Evolutionary conservation across 768 basidiomycete genomes (phyloP).

Genomic region (Zangia roseola): DNA sequence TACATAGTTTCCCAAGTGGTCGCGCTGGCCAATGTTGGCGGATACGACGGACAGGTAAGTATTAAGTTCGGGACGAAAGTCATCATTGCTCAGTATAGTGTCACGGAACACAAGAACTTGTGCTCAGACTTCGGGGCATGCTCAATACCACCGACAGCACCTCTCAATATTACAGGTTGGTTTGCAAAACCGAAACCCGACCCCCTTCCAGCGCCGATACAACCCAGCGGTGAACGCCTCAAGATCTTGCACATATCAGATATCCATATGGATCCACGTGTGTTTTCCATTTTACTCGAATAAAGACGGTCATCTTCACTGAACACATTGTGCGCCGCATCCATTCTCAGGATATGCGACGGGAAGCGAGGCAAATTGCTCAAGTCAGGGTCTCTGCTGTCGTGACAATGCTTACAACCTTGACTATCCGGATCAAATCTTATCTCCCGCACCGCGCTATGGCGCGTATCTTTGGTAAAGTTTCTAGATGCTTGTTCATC

Average conservation of each 20-base stretch:
- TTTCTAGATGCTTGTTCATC: background rate
- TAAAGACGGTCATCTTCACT: no score
- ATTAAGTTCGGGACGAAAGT: background rate
- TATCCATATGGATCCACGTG: constrained; percentile 48
- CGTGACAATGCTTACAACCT: constrained; percentile 47
- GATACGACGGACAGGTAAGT: constrained; percentile 47
- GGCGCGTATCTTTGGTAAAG: constrained; percentile 37
- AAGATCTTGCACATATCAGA: constrained; percentile 50
- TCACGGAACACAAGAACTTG: constrained; percentile 12
- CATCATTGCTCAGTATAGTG: background rate
- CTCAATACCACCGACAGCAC: constrained; percentile 36
- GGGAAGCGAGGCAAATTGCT: constrained; percentile 66
- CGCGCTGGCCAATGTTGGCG: constrained; percentile 42
- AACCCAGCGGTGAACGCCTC: constrained; percentile 41
- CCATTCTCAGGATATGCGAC: constrained; percentile 66
- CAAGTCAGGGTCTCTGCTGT: constrained; percentile 59
- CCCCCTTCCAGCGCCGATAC: constrained; percentile 39
- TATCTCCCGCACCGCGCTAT: constrained; percentile 61
- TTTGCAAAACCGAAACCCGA: constrained; percentile 50
- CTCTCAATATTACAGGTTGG: constrained; percentile 44
- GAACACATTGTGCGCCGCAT: background rate
- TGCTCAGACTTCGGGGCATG: constrained; percentile 40
- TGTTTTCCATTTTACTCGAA: no score
- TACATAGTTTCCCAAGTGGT: constrained; percentile 45
- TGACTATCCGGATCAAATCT: constrained; percentile 42